Evolutionary conservation across 148 eudicot species (phyloP).

Genomic region (Camellia lanceoleosa): DNA sequence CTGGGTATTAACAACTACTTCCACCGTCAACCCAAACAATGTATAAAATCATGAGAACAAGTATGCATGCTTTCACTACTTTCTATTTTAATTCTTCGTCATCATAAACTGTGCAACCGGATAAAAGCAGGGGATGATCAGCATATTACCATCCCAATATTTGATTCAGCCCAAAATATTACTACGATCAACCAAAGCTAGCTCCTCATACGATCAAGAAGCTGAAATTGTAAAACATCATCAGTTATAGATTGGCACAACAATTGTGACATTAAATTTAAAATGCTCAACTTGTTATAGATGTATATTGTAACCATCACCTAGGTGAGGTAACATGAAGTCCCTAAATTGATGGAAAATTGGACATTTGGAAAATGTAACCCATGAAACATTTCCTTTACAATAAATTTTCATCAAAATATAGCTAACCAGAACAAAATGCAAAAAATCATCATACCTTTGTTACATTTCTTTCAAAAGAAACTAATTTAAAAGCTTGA

Average conservation of each 20-base stretch:
- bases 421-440: neutral
- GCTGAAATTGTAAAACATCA: neutral
- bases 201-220: conserved; percentile 12
- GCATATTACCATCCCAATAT: neutral
- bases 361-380: neutral
- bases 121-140: neutral
- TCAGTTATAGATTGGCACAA: neutral
- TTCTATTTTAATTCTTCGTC: no score
- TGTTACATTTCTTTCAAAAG: neutral
- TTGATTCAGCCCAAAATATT: neutral
- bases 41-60: no score
- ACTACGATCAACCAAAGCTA: neutral
- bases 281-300: no score
- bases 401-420: neutral
- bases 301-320: no score
- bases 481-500: neutral
- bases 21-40: no score
- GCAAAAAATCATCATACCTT: neutral
- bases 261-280: neutral
- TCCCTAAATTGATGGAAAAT: neutral
- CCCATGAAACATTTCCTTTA: neutral
- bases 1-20: no score
- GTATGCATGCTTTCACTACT: no score
- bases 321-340: neutral
- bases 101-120: no score